Evolutionary conservation across 257 asterid genomes (phyloP).

Genomic region (Solanum paucissectum): DNA sequence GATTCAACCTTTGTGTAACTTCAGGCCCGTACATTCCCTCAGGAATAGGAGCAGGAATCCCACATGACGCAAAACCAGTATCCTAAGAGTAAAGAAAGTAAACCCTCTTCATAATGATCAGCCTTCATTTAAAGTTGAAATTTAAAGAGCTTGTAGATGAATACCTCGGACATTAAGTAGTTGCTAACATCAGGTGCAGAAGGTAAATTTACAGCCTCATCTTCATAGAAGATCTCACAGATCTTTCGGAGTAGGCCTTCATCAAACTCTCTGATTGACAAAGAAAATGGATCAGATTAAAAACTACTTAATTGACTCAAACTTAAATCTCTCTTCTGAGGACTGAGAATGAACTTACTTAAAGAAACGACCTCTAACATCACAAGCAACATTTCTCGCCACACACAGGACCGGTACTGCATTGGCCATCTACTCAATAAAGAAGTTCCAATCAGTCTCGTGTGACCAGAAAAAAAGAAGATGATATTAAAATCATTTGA

Average conservation of each 20-base stretch:
- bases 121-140: neutral
- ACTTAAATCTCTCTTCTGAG: neutral
- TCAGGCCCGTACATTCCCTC: slow-evolving; percentile 85
- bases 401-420: slow-evolving; percentile 95
- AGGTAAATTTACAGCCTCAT: slow-evolving; percentile 69
- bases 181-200: slow-evolving; percentile 92
- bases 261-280: slow-evolving; percentile 69
- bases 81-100: slow-evolving; percentile 35
- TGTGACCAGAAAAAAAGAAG: neutral
- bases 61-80: slow-evolving; percentile 54
- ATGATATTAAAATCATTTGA: slow-evolving; percentile 2
- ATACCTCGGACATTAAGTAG: slow-evolving; percentile 88
- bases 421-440: slow-evolving; percentile 49
- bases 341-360: slow-evolving; percentile 39
- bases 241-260: slow-evolving; percentile 56
- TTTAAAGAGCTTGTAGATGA: neutral
- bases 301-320: neutral
- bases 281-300: neutral
- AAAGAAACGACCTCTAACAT: slow-evolving; percentile 92
- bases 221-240: slow-evolving; percentile 70
- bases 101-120: slow-evolving; percentile 3
- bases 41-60: slow-evolving; percentile 45
- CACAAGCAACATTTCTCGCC: slow-evolving; percentile 98
- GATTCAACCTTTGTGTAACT: slow-evolving; percentile 49
- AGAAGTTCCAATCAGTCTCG: neutral